These are phyloP conservation scores for Syzygium grande DNA, from an alignment of 345 rosid genomes.

Conservation along the genomic window DNA sequence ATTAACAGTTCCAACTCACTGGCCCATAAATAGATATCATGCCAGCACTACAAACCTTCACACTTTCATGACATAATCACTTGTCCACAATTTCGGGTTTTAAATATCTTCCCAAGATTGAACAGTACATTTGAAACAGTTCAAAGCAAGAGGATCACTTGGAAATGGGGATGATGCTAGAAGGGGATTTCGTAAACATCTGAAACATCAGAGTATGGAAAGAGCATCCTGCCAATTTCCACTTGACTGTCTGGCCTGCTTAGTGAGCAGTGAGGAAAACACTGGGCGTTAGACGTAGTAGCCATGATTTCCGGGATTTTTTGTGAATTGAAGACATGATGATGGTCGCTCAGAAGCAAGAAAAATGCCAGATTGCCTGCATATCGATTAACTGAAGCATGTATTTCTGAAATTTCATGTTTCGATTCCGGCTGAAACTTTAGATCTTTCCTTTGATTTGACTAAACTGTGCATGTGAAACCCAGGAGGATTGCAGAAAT, in stretches of 20 bases:
- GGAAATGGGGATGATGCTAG: background rate
- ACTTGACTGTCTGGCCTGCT: background rate
- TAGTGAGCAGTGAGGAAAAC: background rate
- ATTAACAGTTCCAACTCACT: background rate
- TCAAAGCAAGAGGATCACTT: background rate
- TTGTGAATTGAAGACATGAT: background rate
- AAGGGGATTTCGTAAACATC: background rate
- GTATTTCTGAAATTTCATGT: background rate
- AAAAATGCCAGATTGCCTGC: background rate
- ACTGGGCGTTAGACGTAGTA: background rate
- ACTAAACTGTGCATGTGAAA: constrained; percentile 7
- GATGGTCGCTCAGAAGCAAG: background rate
- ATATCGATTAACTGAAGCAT: background rate
- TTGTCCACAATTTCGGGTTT: background rate
- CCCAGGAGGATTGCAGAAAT: constrained; percentile 75
- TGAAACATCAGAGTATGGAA: background rate
- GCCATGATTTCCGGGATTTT: background rate
- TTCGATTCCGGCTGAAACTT: background rate
- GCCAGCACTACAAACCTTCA: background rate
- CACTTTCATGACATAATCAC: background rate
- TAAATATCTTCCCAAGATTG: background rate
- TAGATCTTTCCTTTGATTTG: background rate
- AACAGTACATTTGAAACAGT: background rate
- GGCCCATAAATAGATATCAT: background rate
- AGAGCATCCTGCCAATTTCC: background rate